These are phyloP conservation scores for Mercurialis annua DNA, from an alignment of 345 rosid genomes.

Conservation along the genomic window DNA sequence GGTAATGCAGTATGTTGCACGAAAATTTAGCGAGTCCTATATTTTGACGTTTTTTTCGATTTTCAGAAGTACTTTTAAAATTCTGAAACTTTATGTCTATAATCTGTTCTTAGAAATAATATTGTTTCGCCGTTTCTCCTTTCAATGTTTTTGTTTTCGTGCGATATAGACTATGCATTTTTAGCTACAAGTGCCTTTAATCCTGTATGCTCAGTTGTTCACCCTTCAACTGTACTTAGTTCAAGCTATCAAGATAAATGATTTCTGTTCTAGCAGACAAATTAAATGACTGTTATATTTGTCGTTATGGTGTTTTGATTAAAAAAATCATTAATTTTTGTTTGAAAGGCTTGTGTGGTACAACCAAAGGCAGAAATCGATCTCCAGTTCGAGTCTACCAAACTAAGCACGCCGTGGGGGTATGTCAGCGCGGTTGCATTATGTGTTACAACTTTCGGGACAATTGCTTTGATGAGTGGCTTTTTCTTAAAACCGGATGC, in stretches of 20 bases:
- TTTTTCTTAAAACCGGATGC: constrained; percentile 88
- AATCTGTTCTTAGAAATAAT: no score
- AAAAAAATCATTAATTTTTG: constrained; percentile 8
- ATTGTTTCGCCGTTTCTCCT: no score
- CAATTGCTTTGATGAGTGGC: constrained; percentile 87
- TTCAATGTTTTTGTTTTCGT: no score
- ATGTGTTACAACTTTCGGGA: constrained; percentile 81
- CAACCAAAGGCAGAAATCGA: constrained; percentile 88
- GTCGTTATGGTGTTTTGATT: neutral
- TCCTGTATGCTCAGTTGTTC: no score
- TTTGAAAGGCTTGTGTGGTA: constrained; percentile 78
- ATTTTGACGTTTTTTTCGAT: no score
- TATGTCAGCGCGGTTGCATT: constrained; percentile 57
- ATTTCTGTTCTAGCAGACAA: neutral
- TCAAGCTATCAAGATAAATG: neutral
- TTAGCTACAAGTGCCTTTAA: no score
- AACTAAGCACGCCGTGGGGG: constrained; percentile 87
- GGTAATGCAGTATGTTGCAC: no score
- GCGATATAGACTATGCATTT: no score
- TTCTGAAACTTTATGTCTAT: no score
- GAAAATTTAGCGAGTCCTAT: no score
- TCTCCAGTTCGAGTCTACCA: constrained; percentile 77
- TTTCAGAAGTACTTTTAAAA: no score
- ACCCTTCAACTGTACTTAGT: neutral
- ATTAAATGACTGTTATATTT: neutral